phyloP scores from a whole-genome alignment of 2,329 filamentous ascomycete genomes.

The Hypomyces perniciosus region DNA sequence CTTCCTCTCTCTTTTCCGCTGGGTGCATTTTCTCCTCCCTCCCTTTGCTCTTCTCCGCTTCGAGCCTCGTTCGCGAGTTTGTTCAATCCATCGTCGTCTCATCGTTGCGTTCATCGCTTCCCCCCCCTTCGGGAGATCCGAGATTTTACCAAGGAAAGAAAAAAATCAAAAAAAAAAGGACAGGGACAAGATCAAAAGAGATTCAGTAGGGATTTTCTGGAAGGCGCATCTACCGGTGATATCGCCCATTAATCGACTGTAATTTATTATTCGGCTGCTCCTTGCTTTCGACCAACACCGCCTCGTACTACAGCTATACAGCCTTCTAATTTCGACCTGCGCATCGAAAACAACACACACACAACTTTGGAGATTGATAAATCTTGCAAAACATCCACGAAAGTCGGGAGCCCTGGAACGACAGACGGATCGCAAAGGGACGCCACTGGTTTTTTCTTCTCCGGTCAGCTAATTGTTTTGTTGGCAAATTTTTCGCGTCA shows the following conservation, averaged over 20 bases:
- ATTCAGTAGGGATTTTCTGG: conserved; percentile 14
- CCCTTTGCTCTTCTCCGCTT: conserved; percentile 8
- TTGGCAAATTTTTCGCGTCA: neutral
- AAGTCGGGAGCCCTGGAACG: neutral
- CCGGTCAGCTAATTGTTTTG: neutral
- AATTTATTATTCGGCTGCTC: conserved; percentile 25
- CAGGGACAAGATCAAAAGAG: conserved; percentile 12
- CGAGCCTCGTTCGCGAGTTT: conserved; percentile 7
- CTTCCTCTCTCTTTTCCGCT: neutral
- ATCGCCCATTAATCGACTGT: conserved; percentile 30
- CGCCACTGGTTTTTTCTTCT: neutral
- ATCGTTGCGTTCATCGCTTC: conserved; percentile 6
- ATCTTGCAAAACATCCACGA: neutral
- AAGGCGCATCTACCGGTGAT: conserved; percentile 25
- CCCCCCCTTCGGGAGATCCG: conserved; percentile 5
- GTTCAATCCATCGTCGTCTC: conserved; percentile 1
- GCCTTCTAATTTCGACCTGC: conserved; percentile 11
- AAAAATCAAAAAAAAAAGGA: conserved; percentile 12
- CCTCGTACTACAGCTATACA: neutral
- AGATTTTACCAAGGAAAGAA: neutral
- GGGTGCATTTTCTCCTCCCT: conserved; percentile 2
- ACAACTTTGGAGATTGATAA: conserved; percentile 2
- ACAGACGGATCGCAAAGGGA: neutral
- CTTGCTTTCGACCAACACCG: conserved; percentile 14
- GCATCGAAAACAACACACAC: conserved; percentile 4